Evolutionary conservation across 1,139 yeast genomes (phyloP), one percentile per base, ranked within the genome.

Genomic region (Eremothecium cymbalariae): DNA sequence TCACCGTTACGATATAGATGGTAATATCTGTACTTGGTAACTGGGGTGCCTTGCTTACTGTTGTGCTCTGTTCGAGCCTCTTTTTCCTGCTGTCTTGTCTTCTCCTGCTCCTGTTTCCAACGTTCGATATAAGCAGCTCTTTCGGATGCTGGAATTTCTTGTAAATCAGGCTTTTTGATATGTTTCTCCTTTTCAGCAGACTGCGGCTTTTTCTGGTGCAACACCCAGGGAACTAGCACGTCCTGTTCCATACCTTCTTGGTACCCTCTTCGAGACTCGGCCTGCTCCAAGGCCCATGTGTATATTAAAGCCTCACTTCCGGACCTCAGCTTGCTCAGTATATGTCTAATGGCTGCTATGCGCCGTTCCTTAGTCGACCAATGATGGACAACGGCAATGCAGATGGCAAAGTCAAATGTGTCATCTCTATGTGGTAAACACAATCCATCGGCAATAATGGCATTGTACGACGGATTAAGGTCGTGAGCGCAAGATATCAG

Each of bases 231-330:
- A 12, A 90, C 95, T 51, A 93, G 63, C 2, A 90, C 80, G 53
- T 90, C 98, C 55, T 85, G 98, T 34, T 83, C 86, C 72, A 81
- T 88, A 3, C 93, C 94, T 43, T 75, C 85, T 46, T 80, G 77
- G 60, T 84, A 88, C 0, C 96, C 96, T 45, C 96, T 66, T 40
- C 95, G 66, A 0, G 95, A 82, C 22, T 67, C 71, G 43, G 78
- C 83, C 57, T 90, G 98, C 47, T 93, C 98, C 35, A 90, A 62
- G 0, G 98, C 98, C 98, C 98, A 90, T 37, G 94, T 94, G 53
- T 88, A 88, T 9, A 90, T 70, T 45, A 93, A 63, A 0, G 85
- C 80, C 37, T 70, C 72, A 1, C 95, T 95, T 1, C 75, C 75
- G 0, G 50, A 41, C 31, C 56, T 66, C 32, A 90, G 57, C 39